Evolutionary conservation across 805 yeast species (phyloP).

Genomic region (Starmerella tilneyi): DNA sequence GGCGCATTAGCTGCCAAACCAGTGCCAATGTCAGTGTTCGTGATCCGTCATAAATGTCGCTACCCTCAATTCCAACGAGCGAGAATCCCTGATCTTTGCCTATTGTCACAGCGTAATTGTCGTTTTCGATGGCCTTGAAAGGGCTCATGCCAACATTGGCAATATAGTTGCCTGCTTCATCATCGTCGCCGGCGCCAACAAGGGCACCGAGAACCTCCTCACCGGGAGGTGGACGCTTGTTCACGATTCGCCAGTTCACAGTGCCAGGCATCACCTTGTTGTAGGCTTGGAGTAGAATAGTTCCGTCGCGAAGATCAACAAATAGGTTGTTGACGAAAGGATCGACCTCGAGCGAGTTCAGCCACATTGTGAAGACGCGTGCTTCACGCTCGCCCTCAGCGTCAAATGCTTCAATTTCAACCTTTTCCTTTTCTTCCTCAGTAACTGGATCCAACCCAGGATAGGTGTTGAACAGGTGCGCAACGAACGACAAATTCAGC

Average conservation of each 20-base stretch:
- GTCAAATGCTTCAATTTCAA: conserved; percentile 94
- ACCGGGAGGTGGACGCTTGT: conserved; percentile 71
- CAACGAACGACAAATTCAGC: conserved; percentile 92
- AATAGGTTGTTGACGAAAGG: conserved; percentile 86
- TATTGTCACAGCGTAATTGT: conserved; percentile 95
- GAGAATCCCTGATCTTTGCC: conserved; percentile 91
- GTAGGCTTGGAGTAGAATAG: conserved; percentile 77
- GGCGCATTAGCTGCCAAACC: conserved; percentile 98
- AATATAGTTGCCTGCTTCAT: conserved; percentile 21
- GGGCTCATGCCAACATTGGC: conserved; percentile 43
- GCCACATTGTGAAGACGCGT: conserved; percentile 94
- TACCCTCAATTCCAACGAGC: conserved; percentile 94
- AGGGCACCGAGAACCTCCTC: conserved; percentile 37
- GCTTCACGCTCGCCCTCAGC: conserved; percentile 99
- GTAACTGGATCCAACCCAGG: conserved; percentile 95
- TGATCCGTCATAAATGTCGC: conserved; percentile 91
- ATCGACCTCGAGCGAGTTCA: conserved; percentile 89
- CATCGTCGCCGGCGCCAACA: conserved; percentile 23
- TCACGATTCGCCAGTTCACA: conserved; percentile 66
- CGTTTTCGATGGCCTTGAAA: conserved; percentile 91
- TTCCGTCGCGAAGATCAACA: conserved; percentile 92
- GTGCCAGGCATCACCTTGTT: conserved; percentile 93
- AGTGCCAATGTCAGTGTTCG: conserved; percentile 80
- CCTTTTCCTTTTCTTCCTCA: conserved; percentile 61
- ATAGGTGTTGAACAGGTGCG: conserved; percentile 89